Evolutionary conservation across 2,329 filamentous ascomycete species (phyloP).

Genomic region (Cryphonectria carpinicola): DNA sequence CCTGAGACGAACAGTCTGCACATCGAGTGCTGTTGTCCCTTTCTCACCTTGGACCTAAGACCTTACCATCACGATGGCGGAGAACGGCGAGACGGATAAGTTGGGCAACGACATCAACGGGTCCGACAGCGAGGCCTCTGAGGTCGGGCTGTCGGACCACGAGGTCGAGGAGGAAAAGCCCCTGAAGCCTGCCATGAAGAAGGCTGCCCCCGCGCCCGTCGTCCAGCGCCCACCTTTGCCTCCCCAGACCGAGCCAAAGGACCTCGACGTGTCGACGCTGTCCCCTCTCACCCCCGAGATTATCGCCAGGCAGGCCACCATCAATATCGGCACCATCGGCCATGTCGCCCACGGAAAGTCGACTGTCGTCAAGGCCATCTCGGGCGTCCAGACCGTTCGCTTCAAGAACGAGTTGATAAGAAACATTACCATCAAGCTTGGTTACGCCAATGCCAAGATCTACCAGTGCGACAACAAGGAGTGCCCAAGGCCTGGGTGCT

Average conservation of each 20-base stretch:
- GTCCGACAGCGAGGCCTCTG: constrained; percentile 61
- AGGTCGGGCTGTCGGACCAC: constrained; percentile 58
- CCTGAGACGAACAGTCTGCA: background rate
- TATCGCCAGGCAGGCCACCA: constrained; percentile 95
- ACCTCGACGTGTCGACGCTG: constrained; percentile 80
- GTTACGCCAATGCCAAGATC: constrained; percentile 99
- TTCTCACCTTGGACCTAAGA: constrained; percentile 14
- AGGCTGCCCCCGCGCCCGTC: constrained; percentile 63
- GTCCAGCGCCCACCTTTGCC: constrained; percentile 63
- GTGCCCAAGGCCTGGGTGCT: constrained; percentile 94
- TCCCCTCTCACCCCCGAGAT: constrained; percentile 93
- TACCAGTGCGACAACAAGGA: constrained; percentile 95
- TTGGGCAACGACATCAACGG: constrained; percentile 73
- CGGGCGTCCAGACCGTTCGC: constrained; percentile 95
- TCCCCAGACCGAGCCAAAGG: constrained; percentile 89
- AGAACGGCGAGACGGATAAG: constrained; percentile 60
- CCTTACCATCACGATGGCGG: constrained; percentile 50
- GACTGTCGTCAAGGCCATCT: constrained; percentile 98
- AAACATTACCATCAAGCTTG: constrained; percentile 99
- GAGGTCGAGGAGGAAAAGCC: constrained; percentile 67
- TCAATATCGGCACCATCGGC: constrained; percentile 98
- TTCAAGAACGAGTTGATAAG: constrained; percentile 99
- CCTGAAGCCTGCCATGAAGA: constrained; percentile 87
- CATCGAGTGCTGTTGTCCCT: constrained; percentile 3
- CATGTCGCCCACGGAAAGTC: constrained; percentile 99